Base-by-base conservation (phyloP, 768 basidiomycete genomes). In the Harrya chromipes region DNA sequence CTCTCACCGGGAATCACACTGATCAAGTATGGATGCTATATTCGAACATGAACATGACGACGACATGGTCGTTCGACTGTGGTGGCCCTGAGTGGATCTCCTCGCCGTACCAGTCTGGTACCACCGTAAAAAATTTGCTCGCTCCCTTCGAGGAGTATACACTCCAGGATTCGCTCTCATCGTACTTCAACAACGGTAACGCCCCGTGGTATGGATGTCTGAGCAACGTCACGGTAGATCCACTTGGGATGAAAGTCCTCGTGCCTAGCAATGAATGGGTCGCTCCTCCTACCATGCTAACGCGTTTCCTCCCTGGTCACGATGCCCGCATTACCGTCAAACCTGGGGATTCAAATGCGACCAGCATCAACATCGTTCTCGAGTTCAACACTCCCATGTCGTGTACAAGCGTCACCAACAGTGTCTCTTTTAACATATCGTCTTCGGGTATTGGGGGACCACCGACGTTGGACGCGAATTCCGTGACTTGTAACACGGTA, bases 21-120 rank as follows among this genome's bases (percentile, higher is more conserved):
- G 83, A 84, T 47, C 83, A 86, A 55, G 76, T 94, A 47, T 94
- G 90, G 90, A 45, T 95, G 59, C 69, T 97, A 6, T 94, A 82
- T 69, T 82, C 87, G 37, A 97, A 95, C 68, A 84, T 90, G 72
- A 97, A 97, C 59, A 41, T 59, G 39, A 88, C 93, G 4, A 69
- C 71, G 50, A 78, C 82, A 0, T 93, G 84, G 70, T 62, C 72
- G 17, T 81, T 73, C 59, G 71, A 83, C 55, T 97, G 94, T 68
- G 69, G 64, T 13, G 51, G 70, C 11, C 17, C 62, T 1, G 59
- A 72, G 14, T 92, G 90, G 90, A 92, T 95, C 47, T 85, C 86
- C 0, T 79, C 91, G 0, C 93, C 94, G 0, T 94, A 77, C 68
- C 56, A 66, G 39, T 78, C 80, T 6, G 80, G 80, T n/a, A 77